A percentile compares a stretch with the other conserved stretches of the same genome.
phyloP scores from a whole-genome alignment of 805 yeast genomes.

The Ogataea parapolymorpha region DNA sequence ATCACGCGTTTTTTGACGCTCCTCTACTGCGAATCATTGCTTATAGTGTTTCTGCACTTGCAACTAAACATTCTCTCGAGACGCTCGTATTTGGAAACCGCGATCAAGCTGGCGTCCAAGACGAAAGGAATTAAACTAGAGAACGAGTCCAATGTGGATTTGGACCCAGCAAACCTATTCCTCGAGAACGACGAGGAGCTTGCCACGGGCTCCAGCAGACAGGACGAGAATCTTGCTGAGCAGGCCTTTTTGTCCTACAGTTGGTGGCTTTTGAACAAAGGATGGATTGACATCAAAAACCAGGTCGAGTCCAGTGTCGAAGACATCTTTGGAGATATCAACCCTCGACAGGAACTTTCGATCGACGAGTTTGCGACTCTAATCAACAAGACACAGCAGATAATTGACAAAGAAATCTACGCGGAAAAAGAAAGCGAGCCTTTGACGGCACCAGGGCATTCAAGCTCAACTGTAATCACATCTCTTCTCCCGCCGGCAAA shows the following conservation, averaged over 20 bases:
- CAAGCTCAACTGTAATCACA: conserved; percentile 26
- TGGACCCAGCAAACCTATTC: conserved; percentile 20
- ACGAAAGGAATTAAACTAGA: conserved; percentile 34
- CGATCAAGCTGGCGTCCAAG: conserved; percentile 63
- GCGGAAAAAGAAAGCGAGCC: conserved; percentile 5
- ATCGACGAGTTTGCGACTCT: conserved; percentile 54
- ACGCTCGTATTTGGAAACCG: conserved; percentile 76
- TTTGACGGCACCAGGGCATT: conserved; percentile 1
- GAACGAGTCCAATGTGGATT: conserved; percentile 15
- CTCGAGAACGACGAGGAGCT: conserved; percentile 25
- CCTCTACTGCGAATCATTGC: conserved; percentile 62
- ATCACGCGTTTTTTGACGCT: conserved; percentile 70
- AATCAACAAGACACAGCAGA: conserved; percentile 38
- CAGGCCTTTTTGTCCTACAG: conserved; percentile 82
- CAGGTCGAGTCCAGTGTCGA: conserved; percentile 56
- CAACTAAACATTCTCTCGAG: conserved; percentile 89
- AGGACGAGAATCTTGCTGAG: conserved; percentile 52
- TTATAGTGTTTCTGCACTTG: conserved; percentile 75
- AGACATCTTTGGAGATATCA: conserved; percentile 56
- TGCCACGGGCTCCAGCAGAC: conserved; percentile 15
- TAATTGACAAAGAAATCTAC: conserved; percentile 16
- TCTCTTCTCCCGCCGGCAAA: conserved; percentile 49
- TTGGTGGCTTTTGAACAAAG: conserved; percentile 92
- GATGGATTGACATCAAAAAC: conserved; percentile 61
- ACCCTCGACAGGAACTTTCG: conserved; percentile 70